Conservation (phyloP, 2,329 filamentous ascomycete species). For the Aspergillus sojae region DNA sequence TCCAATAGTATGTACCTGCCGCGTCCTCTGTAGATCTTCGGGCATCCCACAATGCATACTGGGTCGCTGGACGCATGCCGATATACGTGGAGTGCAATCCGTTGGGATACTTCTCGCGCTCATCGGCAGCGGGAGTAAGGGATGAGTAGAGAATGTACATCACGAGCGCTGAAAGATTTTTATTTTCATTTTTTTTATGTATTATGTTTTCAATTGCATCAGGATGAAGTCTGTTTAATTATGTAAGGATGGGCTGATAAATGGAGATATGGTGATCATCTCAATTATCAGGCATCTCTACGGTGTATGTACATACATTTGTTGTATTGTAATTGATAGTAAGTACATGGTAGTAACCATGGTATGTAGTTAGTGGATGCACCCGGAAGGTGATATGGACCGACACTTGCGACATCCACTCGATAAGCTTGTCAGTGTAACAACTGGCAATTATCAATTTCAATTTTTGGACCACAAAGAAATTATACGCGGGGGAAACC, state of each 20-base stretch:
- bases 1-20: neutral
- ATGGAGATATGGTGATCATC: slow-evolving; percentile 4
- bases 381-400: slow-evolving; percentile 5
- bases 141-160: neutral
- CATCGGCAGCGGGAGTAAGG: neutral
- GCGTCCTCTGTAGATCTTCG: neutral
- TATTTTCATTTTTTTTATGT: neutral
- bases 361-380: neutral
- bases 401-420: neutral
- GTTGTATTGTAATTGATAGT: neutral
- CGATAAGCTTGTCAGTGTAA: neutral
- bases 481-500: neutral
- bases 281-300: neutral
- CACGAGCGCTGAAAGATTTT: slow-evolving; percentile 1
- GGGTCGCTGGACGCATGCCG: neutral
- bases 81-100: slow-evolving; percentile 1
- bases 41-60: neutral
- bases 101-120: neutral
- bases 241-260: slow-evolving; percentile 3
- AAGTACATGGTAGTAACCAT: neutral
- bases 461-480: neutral
- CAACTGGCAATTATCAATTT: neutral
- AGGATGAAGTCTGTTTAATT: neutral
- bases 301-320: neutral
- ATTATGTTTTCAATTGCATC: neutral